phyloP scores from a whole-genome alignment of 2,329 filamentous ascomycete species.

The Rhinocladiella similis region DNA sequence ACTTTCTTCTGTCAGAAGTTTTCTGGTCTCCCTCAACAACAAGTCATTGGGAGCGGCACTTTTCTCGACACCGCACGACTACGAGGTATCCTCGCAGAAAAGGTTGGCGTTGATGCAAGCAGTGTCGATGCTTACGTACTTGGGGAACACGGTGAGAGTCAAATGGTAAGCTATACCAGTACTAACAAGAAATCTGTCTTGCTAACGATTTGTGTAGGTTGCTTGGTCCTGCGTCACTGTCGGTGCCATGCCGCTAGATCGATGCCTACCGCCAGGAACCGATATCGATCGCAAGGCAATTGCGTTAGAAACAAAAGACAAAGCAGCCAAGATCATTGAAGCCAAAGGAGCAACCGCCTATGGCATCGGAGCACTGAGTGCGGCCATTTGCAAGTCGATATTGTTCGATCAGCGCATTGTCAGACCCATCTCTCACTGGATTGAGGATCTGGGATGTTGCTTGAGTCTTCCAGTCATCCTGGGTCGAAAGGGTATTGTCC shows the following conservation, averaged over 20 bases:
- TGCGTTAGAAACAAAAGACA: conserved; percentile 47
- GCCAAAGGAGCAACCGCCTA: conserved; percentile 54
- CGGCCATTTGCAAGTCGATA: conserved; percentile 53
- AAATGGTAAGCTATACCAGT: conserved; percentile 38
- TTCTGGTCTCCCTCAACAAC: conserved; percentile 48
- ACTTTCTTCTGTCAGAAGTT: conserved; percentile 52
- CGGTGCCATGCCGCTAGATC: conserved; percentile 42
- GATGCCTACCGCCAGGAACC: conserved; percentile 33
- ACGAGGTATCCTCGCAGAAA: conserved; percentile 22
- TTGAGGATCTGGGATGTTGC: conserved; percentile 49
- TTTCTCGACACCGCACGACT: conserved; percentile 55
- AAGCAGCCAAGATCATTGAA: conserved; percentile 49
- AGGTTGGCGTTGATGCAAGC: conserved; percentile 32
- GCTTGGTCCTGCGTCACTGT: conserved; percentile 50
- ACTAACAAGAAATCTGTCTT: background rate
- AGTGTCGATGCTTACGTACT: conserved; percentile 47
- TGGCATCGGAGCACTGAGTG: conserved; percentile 51
- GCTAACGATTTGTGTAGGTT: conserved; percentile 28
- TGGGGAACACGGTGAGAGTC: conserved; percentile 51
- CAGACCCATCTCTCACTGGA: conserved; percentile 51
- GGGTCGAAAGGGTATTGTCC: conserved; percentile 49
- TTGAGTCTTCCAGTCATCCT: conserved; percentile 52
- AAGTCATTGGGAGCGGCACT: conserved; percentile 56
- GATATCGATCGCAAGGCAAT: conserved; percentile 38
- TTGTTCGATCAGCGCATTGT: conserved; percentile 50